phyloP scores from a whole-genome alignment of 2,329 filamentous ascomycete genomes.

The Fusarium sp. region DNA sequence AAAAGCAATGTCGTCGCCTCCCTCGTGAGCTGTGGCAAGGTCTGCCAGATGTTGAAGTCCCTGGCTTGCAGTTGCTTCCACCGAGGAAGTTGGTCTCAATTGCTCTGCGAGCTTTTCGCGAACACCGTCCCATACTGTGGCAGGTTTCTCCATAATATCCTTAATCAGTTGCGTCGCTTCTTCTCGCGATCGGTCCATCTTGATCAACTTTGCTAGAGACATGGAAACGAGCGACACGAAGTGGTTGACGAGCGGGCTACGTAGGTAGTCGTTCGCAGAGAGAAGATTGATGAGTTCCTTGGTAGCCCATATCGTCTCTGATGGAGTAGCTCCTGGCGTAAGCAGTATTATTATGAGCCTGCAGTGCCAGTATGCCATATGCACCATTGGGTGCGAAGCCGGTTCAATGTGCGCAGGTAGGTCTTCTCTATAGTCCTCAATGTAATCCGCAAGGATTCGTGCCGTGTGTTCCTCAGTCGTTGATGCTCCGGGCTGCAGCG shows the following conservation, averaged over 20 bases:
- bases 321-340: slow-evolving; percentile 65
- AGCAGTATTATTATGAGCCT: slow-evolving; percentile 73
- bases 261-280: slow-evolving; percentile 64
- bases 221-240: slow-evolving; percentile 71
- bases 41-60: slow-evolving; percentile 73
- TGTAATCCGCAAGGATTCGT: slow-evolving; percentile 53
- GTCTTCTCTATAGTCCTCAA: slow-evolving; percentile 74
- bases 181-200: slow-evolving; percentile 66
- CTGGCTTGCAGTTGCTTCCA: slow-evolving; percentile 60
- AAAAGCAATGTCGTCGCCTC: slow-evolving; percentile 50
- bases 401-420: slow-evolving; percentile 69
- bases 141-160: slow-evolving; percentile 67
- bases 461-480: slow-evolving; percentile 53
- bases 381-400: slow-evolving; percentile 66
- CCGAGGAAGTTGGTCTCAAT: slow-evolving; percentile 53
- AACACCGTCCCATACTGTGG: slow-evolving; percentile 69
- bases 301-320: slow-evolving; percentile 71
- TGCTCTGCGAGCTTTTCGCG: slow-evolving; percentile 57
- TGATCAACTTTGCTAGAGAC: slow-evolving; percentile 70
- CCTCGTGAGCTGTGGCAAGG: slow-evolving; percentile 61
- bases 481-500: slow-evolving; percentile 52
- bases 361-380: slow-evolving; percentile 78
- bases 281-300: slow-evolving; percentile 70
- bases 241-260: slow-evolving; percentile 75
- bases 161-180: slow-evolving; percentile 68